Evolutionary conservation across 495 filamentous ascomycete species (phyloP), one percentile per base, ranked within the genome.

Genomic region (Hamigera avellanea): DNA sequence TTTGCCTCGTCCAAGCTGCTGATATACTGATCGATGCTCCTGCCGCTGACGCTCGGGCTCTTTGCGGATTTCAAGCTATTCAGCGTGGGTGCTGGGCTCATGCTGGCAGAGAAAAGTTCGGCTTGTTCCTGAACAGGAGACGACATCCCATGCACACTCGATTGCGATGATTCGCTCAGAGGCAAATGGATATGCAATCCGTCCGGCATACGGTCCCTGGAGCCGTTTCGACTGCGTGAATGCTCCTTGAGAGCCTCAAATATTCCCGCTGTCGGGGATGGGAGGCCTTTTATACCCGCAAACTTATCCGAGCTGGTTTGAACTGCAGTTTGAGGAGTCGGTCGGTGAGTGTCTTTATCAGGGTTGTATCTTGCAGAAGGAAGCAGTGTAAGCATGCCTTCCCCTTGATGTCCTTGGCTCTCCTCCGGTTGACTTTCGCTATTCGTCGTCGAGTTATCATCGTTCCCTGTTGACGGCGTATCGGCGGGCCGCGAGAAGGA

Each of bases 11-110:
- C 84, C 2, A 94, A 57, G 54, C 85, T 93, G 58, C 79, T 83
- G 45, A 93, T 86, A 46, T 93, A 94, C 42, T 86, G 77, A 46
- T 93, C 83, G 19, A 86, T 71, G 43, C 79, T 85, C 25, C 76
- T 73, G 6, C 72, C 73, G 40, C 67, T 74, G 13, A 70, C 59
- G 39, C 66, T 69, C 5, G 72, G 69, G 42, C 65, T 72, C 41
- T 66, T 70, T 6, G 62, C 48, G 5, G 68, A 67, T 16, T 53
- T 40, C 33, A 54, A 66, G 42, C 67, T 69, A 41, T 71, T 62
- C 13, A 72, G 53, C 3, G 53, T 71, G 7, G 46, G 62, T 42
- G 60, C 61, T 18, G 59, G 69, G 37, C 68, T 76, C 38, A 55
- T 66, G 29, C 53, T 61, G 26, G 63, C 71, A 36, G 49, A 51